Evolutionary conservation across 352 stramenopile genomes (phyloP), one percentile per base, ranked within the genome.

Genomic region (Globisporangium takayamanum): DNA sequence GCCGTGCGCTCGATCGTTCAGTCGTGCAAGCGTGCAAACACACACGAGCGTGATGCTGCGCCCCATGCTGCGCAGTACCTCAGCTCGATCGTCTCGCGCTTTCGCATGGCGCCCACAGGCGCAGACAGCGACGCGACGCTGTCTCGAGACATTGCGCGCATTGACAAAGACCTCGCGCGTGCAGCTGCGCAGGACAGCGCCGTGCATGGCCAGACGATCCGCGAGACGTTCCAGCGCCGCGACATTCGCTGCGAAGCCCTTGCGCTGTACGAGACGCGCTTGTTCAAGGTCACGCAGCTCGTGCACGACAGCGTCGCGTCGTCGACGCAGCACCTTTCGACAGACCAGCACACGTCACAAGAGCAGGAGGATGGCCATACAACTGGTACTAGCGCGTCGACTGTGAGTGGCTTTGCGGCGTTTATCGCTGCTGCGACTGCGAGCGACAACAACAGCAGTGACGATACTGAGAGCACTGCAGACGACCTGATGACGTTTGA

Each of bases 201-300:
- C 18, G 73, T 92, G 8, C 72, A 80, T 7, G 84, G 81, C 2
- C 76, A 89, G 55, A 79, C 72, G 0, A 94, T 94, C 33, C 84
- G 81, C 2, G 79, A 92, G 26, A 87, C 80, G 33, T 94, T 94
- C 63, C 71, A 86, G 62, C 71, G 84, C 18, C 74, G 84, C 1
- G 84, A 94, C 53, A 68, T 94, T 33, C 78, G 84, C 15, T 89
- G 78, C 48, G 84, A 93, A 26, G 75, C 80, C 11, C 53, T 93
- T 25, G 44, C 42, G 15, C 50, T 91, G 47, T 80, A 89, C 60
- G 67, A 81, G 39, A 49, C 47, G 25, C 70, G 76, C 0, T 67
- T 87, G 16, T 57, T 67, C 37, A 76, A 68, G 26, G 62, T 87
- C 10, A 61, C 62, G 2, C 49, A 77, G 47, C 58, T 87, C 18